Evolutionary conservation across 768 basidiomycete genomes (phyloP).

Genomic region (Leccinellum albellum): DNA sequence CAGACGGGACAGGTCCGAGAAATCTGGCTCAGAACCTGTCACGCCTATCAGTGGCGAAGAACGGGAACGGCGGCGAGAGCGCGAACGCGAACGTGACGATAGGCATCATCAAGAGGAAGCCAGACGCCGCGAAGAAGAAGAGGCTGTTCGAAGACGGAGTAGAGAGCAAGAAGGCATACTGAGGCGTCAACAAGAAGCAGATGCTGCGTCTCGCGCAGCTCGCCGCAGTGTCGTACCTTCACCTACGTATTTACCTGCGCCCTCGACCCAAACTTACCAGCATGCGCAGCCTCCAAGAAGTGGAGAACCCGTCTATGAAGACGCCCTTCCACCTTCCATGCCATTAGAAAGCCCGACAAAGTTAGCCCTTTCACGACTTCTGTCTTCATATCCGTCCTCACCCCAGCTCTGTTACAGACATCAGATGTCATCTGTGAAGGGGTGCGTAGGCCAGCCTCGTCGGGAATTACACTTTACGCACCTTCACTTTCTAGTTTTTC

Average conservation of each 20-base stretch:
- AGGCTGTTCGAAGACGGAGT: slow-evolving; percentile 39
- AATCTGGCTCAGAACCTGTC: slow-evolving; percentile 22
- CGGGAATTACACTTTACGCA: slow-evolving; percentile 8
- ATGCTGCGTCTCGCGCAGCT: slow-evolving; percentile 44
- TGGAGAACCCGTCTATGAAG: slow-evolving; percentile 29
- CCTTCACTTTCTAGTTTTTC: slow-evolving; percentile 24
- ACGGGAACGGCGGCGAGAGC: slow-evolving; percentile 24
- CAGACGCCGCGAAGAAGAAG: slow-evolving; percentile 47
- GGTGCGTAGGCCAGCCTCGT: slow-evolving; percentile 29
- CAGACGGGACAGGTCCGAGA: slow-evolving; percentile 21
- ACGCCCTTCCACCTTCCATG: slow-evolving; percentile 38
- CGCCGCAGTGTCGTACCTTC: slow-evolving; percentile 35
- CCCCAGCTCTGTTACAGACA: slow-evolving; percentile 24
- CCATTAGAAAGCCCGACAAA: slow-evolving; percentile 65
- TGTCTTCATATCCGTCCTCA: slow-evolving; percentile 33
- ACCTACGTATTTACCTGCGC: slow-evolving; percentile 25
- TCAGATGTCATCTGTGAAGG: slow-evolving; percentile 30
- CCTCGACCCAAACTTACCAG: slow-evolving; percentile 33
- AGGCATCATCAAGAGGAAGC: slow-evolving; percentile 42
- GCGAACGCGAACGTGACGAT: slow-evolving; percentile 24
- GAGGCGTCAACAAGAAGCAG: slow-evolving; percentile 57
- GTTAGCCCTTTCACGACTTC: slow-evolving; percentile 43
- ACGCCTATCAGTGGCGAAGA: slow-evolving; percentile 28
- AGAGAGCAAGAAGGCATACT: slow-evolving; percentile 56
- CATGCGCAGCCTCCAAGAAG: slow-evolving; percentile 31